Evolutionary conservation across 176 grass and related monocot species (phyloP).

Genomic region (Paspalum vaginatum): DNA sequence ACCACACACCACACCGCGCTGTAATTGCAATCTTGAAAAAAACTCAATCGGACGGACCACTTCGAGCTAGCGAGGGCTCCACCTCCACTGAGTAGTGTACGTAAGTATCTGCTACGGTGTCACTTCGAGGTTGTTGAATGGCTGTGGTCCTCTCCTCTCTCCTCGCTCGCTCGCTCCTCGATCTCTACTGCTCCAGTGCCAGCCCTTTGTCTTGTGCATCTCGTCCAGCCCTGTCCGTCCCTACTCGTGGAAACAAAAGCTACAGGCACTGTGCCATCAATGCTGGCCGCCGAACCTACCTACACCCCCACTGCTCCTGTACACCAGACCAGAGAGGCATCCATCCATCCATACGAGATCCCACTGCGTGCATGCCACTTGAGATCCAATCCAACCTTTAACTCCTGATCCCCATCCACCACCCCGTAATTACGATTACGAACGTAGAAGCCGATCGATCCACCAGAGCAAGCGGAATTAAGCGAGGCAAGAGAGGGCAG

Average conservation of each 20-base stretch:
- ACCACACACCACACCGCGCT: not conserved
- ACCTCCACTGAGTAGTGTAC: no score
- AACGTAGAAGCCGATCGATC: no score
- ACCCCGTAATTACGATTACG: no score
- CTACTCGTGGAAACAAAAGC: not conserved
- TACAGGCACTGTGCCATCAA: conserved; percentile 33
- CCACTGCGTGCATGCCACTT: no score
- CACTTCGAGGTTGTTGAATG: conserved; percentile 27
- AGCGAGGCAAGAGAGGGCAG: no score
- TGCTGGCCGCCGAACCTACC: conserved; percentile 10
- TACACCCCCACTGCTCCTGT: no score
- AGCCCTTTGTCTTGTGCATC: conserved; percentile 15
- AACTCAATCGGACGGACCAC: not conserved
- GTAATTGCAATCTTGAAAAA: conserved; percentile 52
- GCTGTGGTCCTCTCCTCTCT: not conserved
- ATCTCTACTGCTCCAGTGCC: not conserved
- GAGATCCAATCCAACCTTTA: no score
- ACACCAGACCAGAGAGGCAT: no score
- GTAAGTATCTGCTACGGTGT: conserved; percentile 38
- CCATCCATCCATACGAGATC: no score
- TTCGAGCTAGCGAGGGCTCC: not conserved
- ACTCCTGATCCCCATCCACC: no score
- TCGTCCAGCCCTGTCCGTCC: conserved; percentile 13
- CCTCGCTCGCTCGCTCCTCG: conserved; percentile 30
- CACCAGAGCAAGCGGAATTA: no score